Evolutionary conservation across 768 basidiomycete species (phyloP), one percentile per base, ranked within the genome.

Genomic region (Trametes villosa): DNA sequence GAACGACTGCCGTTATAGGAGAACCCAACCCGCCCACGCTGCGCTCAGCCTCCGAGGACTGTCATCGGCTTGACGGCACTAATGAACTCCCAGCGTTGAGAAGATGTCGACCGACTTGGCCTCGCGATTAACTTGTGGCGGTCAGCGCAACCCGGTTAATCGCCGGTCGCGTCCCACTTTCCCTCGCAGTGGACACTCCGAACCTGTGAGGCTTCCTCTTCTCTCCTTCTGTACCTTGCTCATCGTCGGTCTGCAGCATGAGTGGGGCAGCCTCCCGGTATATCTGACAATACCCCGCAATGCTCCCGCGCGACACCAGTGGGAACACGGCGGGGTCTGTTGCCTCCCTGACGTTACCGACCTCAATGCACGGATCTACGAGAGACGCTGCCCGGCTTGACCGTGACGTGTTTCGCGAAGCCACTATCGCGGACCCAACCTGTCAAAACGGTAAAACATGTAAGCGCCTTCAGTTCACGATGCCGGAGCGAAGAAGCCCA

Each of bases 201-300:
- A 27, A 46, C 55, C 22, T 57, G 26, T 38, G 33, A n/a, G 33
- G 27, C 26, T 42, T 44, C 48, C 48, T 45, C 54, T 51, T 51
- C 36, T 18, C 26, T 9, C 24, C 49, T 62, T 60, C 60, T 57
- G 60, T 62, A 27, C 60, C 60, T 61, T 62, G 54, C 60, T 62
- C 55, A 56, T 41, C 55, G 60, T 38, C 45, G 15, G 20, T 46
- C 50, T 57, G 22, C 54, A 57, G 17, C 33, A 20, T 38, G 24
- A 41, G 29, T 27, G 18, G n/a, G 30, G 27, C 17, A 24, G 47
- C 31, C 33, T 48, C 40, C 31, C 40, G 27, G 42, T 34, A 44
- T 44, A 42, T 18, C 22, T 49, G 40, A 38, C 26, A 18, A 30
- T 41, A 13, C 36, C 20, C 27, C 47, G 27, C 36, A 57, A 3